A percentile compares a stretch with the other conserved stretches of the same genome.
Evolutionary conservation across 495 filamentous ascomycete genomes (phyloP).

Genomic region (Lophium mytilinum): DNA sequence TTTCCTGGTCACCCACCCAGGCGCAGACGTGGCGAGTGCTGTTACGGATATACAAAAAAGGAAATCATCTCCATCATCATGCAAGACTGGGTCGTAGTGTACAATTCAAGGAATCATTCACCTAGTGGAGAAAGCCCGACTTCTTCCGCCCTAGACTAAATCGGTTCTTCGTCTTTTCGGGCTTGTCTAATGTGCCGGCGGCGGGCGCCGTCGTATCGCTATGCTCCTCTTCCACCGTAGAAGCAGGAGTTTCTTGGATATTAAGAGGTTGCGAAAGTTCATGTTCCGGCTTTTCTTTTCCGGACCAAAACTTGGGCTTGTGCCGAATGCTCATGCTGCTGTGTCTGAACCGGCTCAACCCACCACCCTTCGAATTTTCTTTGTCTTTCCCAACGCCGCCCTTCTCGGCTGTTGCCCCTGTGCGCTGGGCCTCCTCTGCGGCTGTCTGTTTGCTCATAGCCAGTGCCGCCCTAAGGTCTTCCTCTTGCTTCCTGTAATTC

Average conservation of each 20-base stretch:
- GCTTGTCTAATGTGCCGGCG: constrained; percentile 20
- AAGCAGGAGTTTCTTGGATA: not conserved
- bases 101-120: too few species aligned
- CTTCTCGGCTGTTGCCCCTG: not conserved
- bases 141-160: constrained; percentile 57
- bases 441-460: constrained; percentile 48
- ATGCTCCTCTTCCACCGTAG: constrained; percentile 4
- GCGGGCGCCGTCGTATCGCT: not conserved
- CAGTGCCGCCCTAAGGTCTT: constrained; percentile 50
- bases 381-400: constrained; percentile 5
- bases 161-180: constrained; percentile 31
- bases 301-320: constrained; percentile 39
- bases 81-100: constrained; percentile 34
- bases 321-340: constrained; percentile 52
- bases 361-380: constrained; percentile 33
- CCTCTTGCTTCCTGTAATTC: constrained; percentile 46
- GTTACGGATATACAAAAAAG: too few species aligned
- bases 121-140: constrained; percentile 16
- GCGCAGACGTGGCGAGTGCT: too few species aligned
- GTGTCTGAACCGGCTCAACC: constrained; percentile 46
- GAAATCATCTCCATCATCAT: too few species aligned
- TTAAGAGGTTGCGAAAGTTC: constrained; percentile 7
- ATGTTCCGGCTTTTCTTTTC: constrained; percentile 19
- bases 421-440: constrained; percentile 41
- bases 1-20: too few species aligned